phyloP scores from a whole-genome alignment of 2,329 filamentous ascomycete genomes.

The Aspergillus caelatus region DNA sequence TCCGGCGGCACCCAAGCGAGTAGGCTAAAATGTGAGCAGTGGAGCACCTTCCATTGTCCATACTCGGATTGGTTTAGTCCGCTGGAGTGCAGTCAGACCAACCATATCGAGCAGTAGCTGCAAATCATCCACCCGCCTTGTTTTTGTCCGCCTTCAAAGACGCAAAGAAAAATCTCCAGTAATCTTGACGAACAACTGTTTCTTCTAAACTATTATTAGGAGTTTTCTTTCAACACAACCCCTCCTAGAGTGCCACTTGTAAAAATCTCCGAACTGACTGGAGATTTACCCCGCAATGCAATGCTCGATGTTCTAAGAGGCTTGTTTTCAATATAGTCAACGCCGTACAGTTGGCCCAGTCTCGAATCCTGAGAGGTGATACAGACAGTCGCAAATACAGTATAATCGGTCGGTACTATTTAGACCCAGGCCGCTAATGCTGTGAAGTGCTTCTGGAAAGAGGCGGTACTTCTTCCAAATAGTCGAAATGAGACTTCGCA shows the following conservation, averaged over 20 bases:
- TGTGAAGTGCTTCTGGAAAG: conserved; percentile 2
- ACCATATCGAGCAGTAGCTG: conserved; percentile 11
- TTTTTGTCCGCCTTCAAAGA: neutral
- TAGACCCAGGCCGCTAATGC: conserved; percentile 15
- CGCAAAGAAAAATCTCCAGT: neutral
- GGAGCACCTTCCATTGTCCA: neutral
- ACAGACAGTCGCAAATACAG: neutral
- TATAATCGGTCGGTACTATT: conserved; percentile 3
- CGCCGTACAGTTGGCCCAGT: neutral
- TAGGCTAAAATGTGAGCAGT: conserved; percentile 6
- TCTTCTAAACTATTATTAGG: neutral
- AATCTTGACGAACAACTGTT: neutral
- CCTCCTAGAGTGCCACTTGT: neutral
- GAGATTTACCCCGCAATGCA: conserved; percentile 21
- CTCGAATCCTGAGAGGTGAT: neutral
- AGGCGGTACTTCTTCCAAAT: conserved; percentile 7
- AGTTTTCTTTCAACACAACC: neutral
- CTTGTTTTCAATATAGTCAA: conserved; percentile 3
- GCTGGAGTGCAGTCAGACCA: neutral
- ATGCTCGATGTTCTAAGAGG: conserved; percentile 13
- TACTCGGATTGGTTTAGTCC: neutral
- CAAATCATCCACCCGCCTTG: conserved; percentile 13
- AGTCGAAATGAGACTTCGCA: neutral
- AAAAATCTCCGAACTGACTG: conserved; percentile 5
- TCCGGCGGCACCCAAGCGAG: conserved; percentile 6